Evolutionary conservation across 768 basidiomycete species (phyloP), one percentile per base, ranked within the genome.

Genomic region (Chalciporus piperatus): DNA sequence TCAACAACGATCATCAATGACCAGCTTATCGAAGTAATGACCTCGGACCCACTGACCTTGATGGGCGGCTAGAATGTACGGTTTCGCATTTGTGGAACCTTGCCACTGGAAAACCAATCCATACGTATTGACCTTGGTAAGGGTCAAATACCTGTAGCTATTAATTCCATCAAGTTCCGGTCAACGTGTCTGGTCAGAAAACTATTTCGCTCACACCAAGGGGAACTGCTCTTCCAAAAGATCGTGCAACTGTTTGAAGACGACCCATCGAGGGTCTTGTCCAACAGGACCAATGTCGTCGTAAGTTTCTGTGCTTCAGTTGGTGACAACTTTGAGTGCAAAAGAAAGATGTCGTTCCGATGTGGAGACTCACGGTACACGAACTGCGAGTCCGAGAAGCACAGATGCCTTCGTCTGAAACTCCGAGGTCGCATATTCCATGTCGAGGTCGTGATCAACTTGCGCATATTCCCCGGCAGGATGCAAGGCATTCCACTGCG

Each of bases 61-160:
- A 56, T 80, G 78, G n/a, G 74, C 77, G n/a, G 73, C 57, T 16
- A 79, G 62, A 12, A 84, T 69, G 10, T 82, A 54, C 0, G 84
- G 84, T 62, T 83, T 82, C 4, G 70, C 48, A 45, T 81, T 69
- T n/a, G 58, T 52, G 7, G 73, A 72, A 14, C 82, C 83, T 41
- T 75, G 64, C 80, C 82, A 84, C 10, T 74, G 72, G 60, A 77
- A 82, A 1, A 84, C 65, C 6, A 84, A 72, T 0, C 78, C 84
- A 42, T 79, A 82, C 0, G 78, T 82, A 61, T 83, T 83, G 51
- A 85, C 75, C 51, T 75, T 77, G 6, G 78, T 77, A 44, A 83
- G 71, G 16, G 71, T 53, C 19, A 84, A 69, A n/a, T 66, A 69
- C 14, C 71, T 43, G 59, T 83, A 78, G 23, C 79, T 80, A 10